These are phyloP conservation scores for Bathelium albidoporum DNA, from an alignment of 495 filamentous ascomycete species.

Conservation along the genomic window DNA sequence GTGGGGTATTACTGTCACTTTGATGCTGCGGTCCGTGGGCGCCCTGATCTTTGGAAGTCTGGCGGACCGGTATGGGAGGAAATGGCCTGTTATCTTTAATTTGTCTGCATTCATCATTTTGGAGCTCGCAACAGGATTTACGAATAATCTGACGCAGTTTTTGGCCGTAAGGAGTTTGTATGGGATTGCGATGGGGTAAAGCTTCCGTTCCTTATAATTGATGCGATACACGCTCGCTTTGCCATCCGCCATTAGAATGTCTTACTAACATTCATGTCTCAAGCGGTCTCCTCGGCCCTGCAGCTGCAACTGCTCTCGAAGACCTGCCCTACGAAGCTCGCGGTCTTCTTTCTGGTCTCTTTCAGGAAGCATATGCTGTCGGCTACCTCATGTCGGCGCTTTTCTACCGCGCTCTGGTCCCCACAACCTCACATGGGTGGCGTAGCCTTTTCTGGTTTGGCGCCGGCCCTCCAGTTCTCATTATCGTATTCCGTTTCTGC, in stretches of 20 bases:
- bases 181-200: conserved; percentile 25
- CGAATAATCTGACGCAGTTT: conserved; percentile 16
- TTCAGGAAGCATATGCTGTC: conserved; percentile 22
- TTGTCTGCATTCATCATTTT: conserved; percentile 20
- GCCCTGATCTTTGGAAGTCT: conserved; percentile 22
- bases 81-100: conserved; percentile 19
- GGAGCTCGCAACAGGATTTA: conserved; percentile 24
- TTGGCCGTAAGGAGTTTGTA: conserved; percentile 22
- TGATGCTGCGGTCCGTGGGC: conserved; percentile 28
- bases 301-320: conserved; percentile 24
- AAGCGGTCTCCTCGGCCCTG: conserved; percentile 20
- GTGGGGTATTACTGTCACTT: conserved; percentile 28
- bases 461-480: conserved; percentile 24
- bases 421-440: conserved; percentile 28
- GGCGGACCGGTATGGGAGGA: conserved; percentile 16
- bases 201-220: background rate
- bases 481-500: conserved; percentile 25
- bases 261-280: background rate
- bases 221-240: background rate
- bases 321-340: conserved; percentile 27
- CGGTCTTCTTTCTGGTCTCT: conserved; percentile 24
- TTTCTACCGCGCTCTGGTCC: conserved; percentile 26
- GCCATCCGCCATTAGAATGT: background rate
- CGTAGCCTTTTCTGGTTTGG: conserved; percentile 31
- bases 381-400: conserved; percentile 25